These are phyloP conservation scores for Orbilia oligospora DNA, from an alignment of 2,329 filamentous ascomycete species.

Conservation along the genomic window DNA sequence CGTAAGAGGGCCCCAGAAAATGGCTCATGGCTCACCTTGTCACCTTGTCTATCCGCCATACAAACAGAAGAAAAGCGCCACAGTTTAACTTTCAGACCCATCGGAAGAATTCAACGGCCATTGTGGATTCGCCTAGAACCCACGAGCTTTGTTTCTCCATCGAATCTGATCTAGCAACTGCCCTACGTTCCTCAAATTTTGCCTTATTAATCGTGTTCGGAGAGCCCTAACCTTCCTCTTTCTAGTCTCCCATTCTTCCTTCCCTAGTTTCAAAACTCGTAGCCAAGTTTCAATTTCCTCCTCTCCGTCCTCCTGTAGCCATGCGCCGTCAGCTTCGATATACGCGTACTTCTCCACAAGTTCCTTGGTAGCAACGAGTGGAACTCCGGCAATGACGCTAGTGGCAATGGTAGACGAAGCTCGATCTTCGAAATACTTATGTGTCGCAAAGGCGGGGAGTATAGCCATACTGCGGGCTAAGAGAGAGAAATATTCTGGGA, in stretches of 20 bases:
- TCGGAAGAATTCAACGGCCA: conserved; percentile 12
- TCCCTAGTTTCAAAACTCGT: conserved; percentile 66
- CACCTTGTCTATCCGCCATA: conserved; percentile 16
- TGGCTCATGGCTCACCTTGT: conserved; percentile 16
- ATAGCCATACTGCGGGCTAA: conserved; percentile 64
- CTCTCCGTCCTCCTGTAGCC: conserved; percentile 63
- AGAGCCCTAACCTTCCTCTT: conserved; percentile 47
- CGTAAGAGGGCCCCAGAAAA: neutral
- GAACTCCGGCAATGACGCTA: conserved; percentile 64
- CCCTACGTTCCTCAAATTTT: conserved; percentile 36
- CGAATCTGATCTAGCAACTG: conserved; percentile 50
- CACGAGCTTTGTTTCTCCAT: conserved; percentile 52
- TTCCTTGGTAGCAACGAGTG: conserved; percentile 63
- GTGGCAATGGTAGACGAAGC: conserved; percentile 64
- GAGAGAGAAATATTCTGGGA: conserved; percentile 64
- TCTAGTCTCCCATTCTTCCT: conserved; percentile 79
- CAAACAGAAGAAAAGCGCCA: conserved; percentile 9
- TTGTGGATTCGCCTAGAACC: conserved; percentile 49
- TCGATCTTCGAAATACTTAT: conserved; percentile 64
- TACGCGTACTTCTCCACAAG: conserved; percentile 64
- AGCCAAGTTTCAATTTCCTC: conserved; percentile 64
- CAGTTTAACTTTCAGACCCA: conserved; percentile 23
- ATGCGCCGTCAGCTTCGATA: conserved; percentile 63
- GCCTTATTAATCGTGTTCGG: conserved; percentile 43
- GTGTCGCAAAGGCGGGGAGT: conserved; percentile 64